Evolutionary conservation across 208 protist species (phyloP).

Genomic region (Plasmodiophora brassicae): DNA sequence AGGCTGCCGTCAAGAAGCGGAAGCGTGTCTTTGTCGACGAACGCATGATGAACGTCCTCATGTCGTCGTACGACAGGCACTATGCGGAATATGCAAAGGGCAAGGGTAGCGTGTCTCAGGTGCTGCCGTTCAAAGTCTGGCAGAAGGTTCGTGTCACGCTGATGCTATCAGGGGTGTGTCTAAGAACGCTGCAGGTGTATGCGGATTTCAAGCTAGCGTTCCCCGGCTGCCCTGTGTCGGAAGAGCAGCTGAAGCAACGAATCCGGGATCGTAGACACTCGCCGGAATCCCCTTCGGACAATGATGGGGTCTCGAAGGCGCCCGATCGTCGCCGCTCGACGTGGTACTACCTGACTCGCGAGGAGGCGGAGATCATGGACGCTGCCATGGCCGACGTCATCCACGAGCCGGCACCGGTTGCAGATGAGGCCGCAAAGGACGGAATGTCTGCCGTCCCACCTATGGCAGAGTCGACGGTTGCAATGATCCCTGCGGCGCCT

Average conservation of each 20-base stretch:
- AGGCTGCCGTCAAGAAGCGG: no score
- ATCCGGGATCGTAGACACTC: neutral
- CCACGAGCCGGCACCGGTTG: no score
- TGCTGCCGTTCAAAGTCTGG: neutral
- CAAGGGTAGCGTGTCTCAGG: neutral
- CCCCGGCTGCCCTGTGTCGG: neutral
- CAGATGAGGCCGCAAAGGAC: neutral
- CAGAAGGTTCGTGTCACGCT: neutral
- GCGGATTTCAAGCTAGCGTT: neutral
- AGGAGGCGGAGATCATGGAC: no score
- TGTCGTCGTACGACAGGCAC: neutral
- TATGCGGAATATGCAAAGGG: neutral
- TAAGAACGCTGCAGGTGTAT: neutral
- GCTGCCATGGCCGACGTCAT: no score
- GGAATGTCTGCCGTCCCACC: neutral
- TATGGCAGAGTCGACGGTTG: neutral
- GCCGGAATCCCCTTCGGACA: neutral
- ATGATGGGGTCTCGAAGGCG: neutral
- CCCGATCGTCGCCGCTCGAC: no score
- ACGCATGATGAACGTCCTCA: neutral
- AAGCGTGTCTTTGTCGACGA: neutral
- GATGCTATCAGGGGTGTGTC: neutral
- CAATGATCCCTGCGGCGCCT: neutral
- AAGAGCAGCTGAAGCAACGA: neutral
- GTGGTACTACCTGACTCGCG: no score